Percentiles rank a stretch among this genome's conserved stretches.
phyloP scores from a whole-genome alignment of 78 protist species.

The Fonticula alba region DNA sequence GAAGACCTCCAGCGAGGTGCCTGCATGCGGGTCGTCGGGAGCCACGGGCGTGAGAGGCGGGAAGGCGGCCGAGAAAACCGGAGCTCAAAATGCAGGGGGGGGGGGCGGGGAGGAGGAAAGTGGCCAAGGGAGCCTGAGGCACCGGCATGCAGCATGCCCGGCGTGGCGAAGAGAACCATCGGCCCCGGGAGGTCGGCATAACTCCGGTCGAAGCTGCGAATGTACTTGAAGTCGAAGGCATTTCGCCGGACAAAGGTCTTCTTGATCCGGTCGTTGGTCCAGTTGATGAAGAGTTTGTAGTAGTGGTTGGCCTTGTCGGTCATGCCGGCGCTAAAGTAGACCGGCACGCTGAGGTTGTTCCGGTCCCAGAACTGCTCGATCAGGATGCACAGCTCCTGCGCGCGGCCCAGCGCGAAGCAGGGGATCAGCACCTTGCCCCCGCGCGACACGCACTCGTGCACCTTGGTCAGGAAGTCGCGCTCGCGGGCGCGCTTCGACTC shows the following conservation, averaged over 20 bases:
- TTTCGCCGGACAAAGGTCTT: conserved; percentile 43
- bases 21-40: too few relatives aligned
- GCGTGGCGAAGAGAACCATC: conserved; percentile 76
- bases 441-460: conserved; percentile 47
- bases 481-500: conserved; percentile 76
- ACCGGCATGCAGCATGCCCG: conserved; percentile 91
- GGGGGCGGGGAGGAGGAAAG: too few relatives aligned
- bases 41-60: too few relatives aligned
- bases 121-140: too few relatives aligned
- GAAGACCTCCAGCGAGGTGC: too few relatives aligned
- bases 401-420: conserved; percentile 91
- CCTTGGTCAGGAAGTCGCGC: conserved; percentile 66
- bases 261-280: conserved; percentile 84
- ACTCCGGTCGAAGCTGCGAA: conserved; percentile 39
- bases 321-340: conserved; percentile 43
- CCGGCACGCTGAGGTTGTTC: conserved; percentile 63
- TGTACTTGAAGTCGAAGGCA: conserved; percentile 54
- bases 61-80: too few relatives aligned
- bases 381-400: conserved; percentile 86
- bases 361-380: conserved; percentile 84
- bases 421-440: conserved; percentile 82
- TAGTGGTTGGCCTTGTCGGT: conserved; percentile 45
- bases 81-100: too few relatives aligned
- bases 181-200: conserved; percentile 30
- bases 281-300: conserved; percentile 64